Base-by-base conservation (phyloP, 139 green algal genomes). In the Chlorella sp. region DNA sequence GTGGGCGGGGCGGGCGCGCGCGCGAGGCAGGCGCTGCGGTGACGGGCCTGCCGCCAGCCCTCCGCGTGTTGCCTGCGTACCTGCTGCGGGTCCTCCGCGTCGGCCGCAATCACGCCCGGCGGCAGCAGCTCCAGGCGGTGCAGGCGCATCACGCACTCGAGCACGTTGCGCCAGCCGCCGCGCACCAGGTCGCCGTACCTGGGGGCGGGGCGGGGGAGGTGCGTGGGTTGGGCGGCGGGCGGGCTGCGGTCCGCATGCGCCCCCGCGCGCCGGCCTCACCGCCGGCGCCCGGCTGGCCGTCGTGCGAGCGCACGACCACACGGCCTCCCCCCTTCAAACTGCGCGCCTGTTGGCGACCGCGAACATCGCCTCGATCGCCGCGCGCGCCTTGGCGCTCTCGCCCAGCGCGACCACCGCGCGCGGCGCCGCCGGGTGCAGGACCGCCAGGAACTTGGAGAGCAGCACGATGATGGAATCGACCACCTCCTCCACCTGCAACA, bases 141-240 rank as follows among this genome's bases (percentile, higher is more conserved):
- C 69, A 98, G 84, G 27, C 90, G 83, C 65, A 97, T 50, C 27
- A 97, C 51, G 43, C 87, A 87, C 74, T 97, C 94, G 73, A 98
- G 70, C 23, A 98, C 81, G 74, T 94, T 91, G 27, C 85, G 78
- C 95, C 95, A 98, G 17, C 91, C 93, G 31, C 61, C 67, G 25
- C 89, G 85, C 65, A 98, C 59, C 76, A 73, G 86, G 82, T 98
- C 93, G 27, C 94, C 94, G 61, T 97, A 90, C 68, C 88, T 90
- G 87, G 76, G 56, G 15, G 36, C n/a, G n/a, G n/a, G n/a, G n/a
- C n/a, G n/a, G n/a, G n/a, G n/a, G n/a, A n/a, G n/a, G n/a, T n/a
- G n/a, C n/a, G n/a, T n/a, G n/a, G n/a, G n/a, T n/a, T n/a, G n/a
- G n/a, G n/a, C n/a, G n/a, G n/a, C n/a, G n/a, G n/a, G n/a, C n/a